These are phyloP conservation scores for Penicillium sp. DNA, from an alignment of 2,329 filamentous ascomycete genomes.

Conservation along the genomic window DNA sequence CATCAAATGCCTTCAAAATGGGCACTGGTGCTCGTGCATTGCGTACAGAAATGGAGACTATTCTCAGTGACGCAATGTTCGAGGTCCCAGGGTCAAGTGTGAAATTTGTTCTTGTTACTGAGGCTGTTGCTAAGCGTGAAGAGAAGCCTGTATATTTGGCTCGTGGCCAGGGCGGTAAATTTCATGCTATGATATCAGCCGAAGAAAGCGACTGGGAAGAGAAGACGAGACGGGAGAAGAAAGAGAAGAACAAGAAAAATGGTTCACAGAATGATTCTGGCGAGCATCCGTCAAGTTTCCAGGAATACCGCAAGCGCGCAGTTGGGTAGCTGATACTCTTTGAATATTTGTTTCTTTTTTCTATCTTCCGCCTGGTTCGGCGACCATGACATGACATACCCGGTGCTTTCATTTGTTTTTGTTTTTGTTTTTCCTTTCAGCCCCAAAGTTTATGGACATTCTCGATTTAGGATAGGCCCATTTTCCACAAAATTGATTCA, in stretches of 20 bases:
- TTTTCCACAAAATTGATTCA: not conserved
- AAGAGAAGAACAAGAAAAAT: slow-evolving; percentile 27
- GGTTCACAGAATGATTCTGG: slow-evolving; percentile 5
- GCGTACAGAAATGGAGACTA: slow-evolving; percentile 77
- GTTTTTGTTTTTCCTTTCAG: not conserved
- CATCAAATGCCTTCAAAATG: slow-evolving; percentile 66
- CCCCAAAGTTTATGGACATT: not conserved
- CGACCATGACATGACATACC: slow-evolving; percentile 1
- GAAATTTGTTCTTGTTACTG: slow-evolving; percentile 72
- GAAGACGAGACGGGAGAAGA: slow-evolving; percentile 34
- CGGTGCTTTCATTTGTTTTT: not conserved
- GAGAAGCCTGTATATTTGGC: slow-evolving; percentile 56
- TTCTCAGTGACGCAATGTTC: slow-evolving; percentile 78
- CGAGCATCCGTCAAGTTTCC: slow-evolving; percentile 37
- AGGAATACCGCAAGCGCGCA: slow-evolving; percentile 46
- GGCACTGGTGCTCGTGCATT: slow-evolving; percentile 78
- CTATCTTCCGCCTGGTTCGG: not conserved
- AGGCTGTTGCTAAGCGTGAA: slow-evolving; percentile 64
- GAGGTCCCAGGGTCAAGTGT: slow-evolving; percentile 67
- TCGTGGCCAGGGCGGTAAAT: slow-evolving; percentile 52
- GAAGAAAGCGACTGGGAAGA: slow-evolving; percentile 55
- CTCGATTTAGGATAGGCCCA: not conserved
- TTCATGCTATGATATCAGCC: slow-evolving; percentile 51
- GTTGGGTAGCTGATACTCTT: slow-evolving; percentile 18
- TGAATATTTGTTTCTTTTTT: not conserved